Evolutionary conservation across 345 rosid species (phyloP), one percentile per base, ranked within the genome.

Genomic region (Eucalyptus pauciflora): DNA sequence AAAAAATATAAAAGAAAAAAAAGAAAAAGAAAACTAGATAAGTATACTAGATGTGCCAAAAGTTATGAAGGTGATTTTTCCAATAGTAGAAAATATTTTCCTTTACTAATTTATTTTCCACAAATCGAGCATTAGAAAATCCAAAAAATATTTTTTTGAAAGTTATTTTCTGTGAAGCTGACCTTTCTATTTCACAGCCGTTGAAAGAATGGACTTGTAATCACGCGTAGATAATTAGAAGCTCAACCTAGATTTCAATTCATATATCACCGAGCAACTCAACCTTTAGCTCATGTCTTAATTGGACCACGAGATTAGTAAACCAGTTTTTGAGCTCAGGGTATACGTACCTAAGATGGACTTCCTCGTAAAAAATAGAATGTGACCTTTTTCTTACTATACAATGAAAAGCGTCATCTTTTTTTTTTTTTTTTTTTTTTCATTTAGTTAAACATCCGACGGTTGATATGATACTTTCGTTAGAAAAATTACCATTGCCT

Each of bases 61-160:
- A 51, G 22, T 51, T 17, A 3, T 51, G 9, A 52, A 52, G 56
- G 24, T 52, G 24, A 52, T 18, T 52, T 52, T 52, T 52, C 4
- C 1, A 52, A 18, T 52, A 52, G 24, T 0, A 18, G 4, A 52
- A 52, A 52, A 52, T 18, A 1, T 52, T 52, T 52, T 52, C 1
- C 56, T 52, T 52, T 10, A 52, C 10, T 52, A 52, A 10, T 52
- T 52, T 52, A 52, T 52, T 7, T 52, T 18, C 24, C 56, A 52
- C 0, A 0, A 52, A 52, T 52, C 0, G 0, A 52, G 17, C 0
- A 1, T 4, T 2, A 1, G 2, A 18, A 52, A 52, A 1, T 52
- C 0, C 10, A 52, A 52, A 52, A 52, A 52, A 52, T 18, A 18
- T 52, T 18, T 52, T 52, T 4, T 52, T 7, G 56, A 52, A 18